Evolutionary conservation across 495 filamentous ascomycete genomes (phyloP).

Genomic region (Thermochaetoides thermophila): DNA sequence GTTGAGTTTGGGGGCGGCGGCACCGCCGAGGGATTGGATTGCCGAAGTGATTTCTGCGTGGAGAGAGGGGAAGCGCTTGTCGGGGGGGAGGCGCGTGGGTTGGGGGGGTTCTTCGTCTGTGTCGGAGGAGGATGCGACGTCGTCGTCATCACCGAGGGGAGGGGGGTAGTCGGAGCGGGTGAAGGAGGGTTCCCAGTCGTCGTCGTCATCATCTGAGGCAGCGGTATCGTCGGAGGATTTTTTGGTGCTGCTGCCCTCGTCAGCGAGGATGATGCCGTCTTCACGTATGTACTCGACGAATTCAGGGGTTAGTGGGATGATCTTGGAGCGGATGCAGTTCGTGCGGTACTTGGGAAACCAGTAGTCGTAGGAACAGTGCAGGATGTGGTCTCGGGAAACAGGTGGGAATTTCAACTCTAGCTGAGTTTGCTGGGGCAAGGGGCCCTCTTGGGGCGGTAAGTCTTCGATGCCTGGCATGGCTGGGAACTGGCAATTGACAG

Average conservation of each 20-base stretch:
- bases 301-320: conserved; percentile 55
- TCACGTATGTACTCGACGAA: conserved; percentile 82
- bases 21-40: conserved; percentile 67
- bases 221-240: conserved; percentile 26
- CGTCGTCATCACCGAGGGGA: conserved; percentile 14
- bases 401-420: conserved; percentile 60
- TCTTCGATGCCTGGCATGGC: conserved; percentile 17
- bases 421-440: too few species aligned
- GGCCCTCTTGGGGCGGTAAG: conserved; percentile 3
- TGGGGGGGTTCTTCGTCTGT: conserved; percentile 22
- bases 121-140: conserved; percentile 9
- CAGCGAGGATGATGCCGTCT: conserved; percentile 81
- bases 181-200: conserved; percentile 28
- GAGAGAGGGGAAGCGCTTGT: conserved; percentile 44
- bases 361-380: conserved; percentile 83
- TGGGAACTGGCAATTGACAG: too few species aligned
- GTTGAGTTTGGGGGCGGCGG: conserved; percentile 82
- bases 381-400: conserved; percentile 67
- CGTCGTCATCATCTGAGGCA: conserved; percentile 32
- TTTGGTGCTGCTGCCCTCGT: conserved; percentile 31
- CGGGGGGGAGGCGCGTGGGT: conserved; percentile 22
- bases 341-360: conserved; percentile 84
- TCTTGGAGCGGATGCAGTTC: conserved; percentile 66
- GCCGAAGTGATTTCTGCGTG: conserved; percentile 60
- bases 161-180: conserved; percentile 16